Evolutionary conservation across 768 basidiomycete genomes (phyloP), one percentile per base, ranked within the genome.

Genomic region (Lactifluus echinatus): DNA sequence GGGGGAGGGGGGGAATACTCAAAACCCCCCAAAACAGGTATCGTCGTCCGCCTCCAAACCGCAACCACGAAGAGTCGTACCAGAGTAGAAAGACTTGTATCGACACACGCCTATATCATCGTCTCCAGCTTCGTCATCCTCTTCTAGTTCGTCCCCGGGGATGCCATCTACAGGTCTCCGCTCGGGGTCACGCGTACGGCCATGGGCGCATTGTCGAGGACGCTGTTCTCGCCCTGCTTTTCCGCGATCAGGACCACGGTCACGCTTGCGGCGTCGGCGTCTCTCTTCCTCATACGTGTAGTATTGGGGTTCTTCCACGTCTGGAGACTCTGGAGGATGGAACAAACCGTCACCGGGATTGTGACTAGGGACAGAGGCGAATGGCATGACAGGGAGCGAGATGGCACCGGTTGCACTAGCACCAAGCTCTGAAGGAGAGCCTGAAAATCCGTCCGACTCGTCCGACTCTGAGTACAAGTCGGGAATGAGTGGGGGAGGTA

Each of bases 401-500:
- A 70, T 71, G 21, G 70, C 67, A 11, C 17, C 6, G 31, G 24
- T 21, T 21, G 53, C 15, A 19, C 17, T 55, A 12, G 23, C 19
- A 21, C 24, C 53, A 21, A 29, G 45, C 14, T n/a, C 21, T 8
- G 58, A 40, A 19, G 73, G 73, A 7, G 74, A 71, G 52, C 70
- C 70, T 11, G 69, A 54, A 60, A 79, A 75, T 50, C 75, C 76
- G 67, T 85, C 84, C 55, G 78, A 79, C 71, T 85, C 83, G 63
- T 85, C 84, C 4, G 79, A 81, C 68, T 82, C 81, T 17, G 75
- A 77, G 23, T 80, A 82, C 57, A 83, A 65, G 68, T 86, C 84
- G 26, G 80, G 80, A 52, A 85, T 71, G 61, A 84, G 79, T 10
- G 79, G 73, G 0, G 80, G 80, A 4, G 74, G 74, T 26, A 65